Evolutionary conservation across 768 basidiomycete genomes (phyloP).

Genomic region (Lactarius hengduanensis): DNA sequence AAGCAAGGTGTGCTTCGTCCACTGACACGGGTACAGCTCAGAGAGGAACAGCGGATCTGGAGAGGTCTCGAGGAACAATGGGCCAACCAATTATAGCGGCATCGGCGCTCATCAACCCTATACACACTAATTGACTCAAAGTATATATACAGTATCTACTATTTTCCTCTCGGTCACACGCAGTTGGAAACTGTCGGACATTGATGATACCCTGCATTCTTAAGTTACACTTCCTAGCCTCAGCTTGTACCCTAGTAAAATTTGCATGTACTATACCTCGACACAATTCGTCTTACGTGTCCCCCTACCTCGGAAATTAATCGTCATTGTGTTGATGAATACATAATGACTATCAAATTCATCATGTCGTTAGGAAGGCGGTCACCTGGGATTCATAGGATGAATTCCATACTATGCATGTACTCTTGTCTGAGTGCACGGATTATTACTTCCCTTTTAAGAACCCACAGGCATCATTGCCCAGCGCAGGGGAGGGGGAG

Average conservation of each 20-base stretch:
- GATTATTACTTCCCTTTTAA: no score
- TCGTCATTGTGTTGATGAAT: neutral
- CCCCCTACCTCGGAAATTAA: neutral
- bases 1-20: slow-evolving; percentile 12
- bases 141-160: neutral
- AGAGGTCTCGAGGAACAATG: slow-evolving; percentile 5
- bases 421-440: no score
- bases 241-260: neutral
- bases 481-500: no score
- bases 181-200: slow-evolving; percentile 3
- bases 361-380: neutral
- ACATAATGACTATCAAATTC: neutral
- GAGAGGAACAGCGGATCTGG: slow-evolving; percentile 1
- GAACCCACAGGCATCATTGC: no score
- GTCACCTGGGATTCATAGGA: no score
- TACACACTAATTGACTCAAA: neutral
- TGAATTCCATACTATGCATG: no score
- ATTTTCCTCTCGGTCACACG: neutral
- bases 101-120: neutral
- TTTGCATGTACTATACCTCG: neutral
- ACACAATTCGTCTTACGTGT: neutral
- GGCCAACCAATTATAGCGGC: neutral
- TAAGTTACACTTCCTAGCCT: neutral
- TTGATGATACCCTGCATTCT: neutral
- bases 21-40: slow-evolving; percentile 11